Evolutionary conservation across 306 rosid species (phyloP).

Genomic region (Boehmeria nivea): DNA sequence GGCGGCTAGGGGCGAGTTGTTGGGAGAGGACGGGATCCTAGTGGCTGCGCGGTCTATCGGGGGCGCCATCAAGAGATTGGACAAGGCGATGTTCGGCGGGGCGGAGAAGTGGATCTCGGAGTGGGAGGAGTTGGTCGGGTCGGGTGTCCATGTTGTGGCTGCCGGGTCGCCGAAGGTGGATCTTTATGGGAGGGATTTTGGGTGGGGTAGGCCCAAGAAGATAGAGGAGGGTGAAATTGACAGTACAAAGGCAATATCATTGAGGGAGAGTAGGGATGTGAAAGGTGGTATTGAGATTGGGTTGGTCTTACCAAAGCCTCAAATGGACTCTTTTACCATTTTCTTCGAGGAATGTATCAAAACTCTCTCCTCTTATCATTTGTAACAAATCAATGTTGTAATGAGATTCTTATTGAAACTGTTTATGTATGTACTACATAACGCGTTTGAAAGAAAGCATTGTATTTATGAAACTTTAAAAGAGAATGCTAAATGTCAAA

Average conservation of each 20-base stretch:
- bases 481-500: no score
- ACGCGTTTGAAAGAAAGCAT: no score
- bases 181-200: slow-evolving; percentile 44
- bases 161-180: slow-evolving; percentile 51
- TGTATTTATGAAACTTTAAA: no score
- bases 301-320: slow-evolving; percentile 18
- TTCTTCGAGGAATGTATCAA: slow-evolving; percentile 22
- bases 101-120: slow-evolving; percentile 44
- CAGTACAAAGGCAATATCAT: slow-evolving; percentile 28
- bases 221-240: slow-evolving; percentile 46
- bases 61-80: slow-evolving; percentile 31
- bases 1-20: slow-evolving; percentile 15
- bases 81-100: slow-evolving; percentile 22
- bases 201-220: slow-evolving; percentile 41
- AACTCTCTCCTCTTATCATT: slow-evolving; percentile 10
- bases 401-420: no score
- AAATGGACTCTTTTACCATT: slow-evolving; percentile 38
- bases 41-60: slow-evolving; percentile 38
- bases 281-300: slow-evolving; percentile 50
- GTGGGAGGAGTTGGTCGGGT: slow-evolving; percentile 33
- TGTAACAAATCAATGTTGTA: no score
- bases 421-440: no score
- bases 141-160: slow-evolving; percentile 28
- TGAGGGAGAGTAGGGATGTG: slow-evolving; percentile 29
- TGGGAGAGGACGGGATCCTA: slow-evolving; percentile 36